Evolutionary conservation across 2,329 filamentous ascomycete species (phyloP).

Genomic region (Pseudocercospora pini-densiflorae): DNA sequence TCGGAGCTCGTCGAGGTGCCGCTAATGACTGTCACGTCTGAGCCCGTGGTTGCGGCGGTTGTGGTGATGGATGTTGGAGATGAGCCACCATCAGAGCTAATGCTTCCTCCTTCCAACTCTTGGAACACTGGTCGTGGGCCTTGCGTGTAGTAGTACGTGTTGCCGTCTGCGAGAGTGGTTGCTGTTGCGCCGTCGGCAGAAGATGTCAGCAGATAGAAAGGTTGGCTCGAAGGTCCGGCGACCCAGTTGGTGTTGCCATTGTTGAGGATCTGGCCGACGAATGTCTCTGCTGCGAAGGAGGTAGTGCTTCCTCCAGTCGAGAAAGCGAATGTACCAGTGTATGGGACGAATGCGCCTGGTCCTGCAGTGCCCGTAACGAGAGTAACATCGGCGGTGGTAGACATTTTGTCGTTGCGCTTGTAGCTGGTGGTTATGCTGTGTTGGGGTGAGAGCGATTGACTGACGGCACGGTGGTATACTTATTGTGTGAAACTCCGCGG

Average conservation of each 20-base stretch:
- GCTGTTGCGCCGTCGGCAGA: constrained; percentile 2
- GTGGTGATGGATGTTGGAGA: neutral
- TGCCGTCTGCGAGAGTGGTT: constrained; percentile 14
- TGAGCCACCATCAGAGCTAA: neutral
- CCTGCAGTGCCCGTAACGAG: neutral
- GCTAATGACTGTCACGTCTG: neutral
- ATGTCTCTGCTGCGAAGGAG: neutral
- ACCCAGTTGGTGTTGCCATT: constrained; percentile 2
- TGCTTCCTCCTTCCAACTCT: constrained; percentile 2
- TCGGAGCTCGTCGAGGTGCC: constrained; percentile 1
- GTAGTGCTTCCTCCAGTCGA: neutral
- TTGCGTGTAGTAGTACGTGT: constrained; percentile 7
- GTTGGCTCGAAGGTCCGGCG: neutral
- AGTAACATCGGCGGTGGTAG: neutral
- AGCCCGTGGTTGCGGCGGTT: neutral
- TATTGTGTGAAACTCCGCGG: neutral
- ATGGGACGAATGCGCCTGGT: constrained; percentile 4
- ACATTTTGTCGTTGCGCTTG: neutral
- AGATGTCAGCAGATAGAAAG: constrained; percentile 8
- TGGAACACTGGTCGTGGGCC: constrained; percentile 3
- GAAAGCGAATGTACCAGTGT: constrained; percentile 1
- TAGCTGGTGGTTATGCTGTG: neutral
- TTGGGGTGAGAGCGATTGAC: neutral
- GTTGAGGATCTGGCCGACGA: neutral
- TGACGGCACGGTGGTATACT: neutral